Base-by-base conservation (phyloP, 2,329 filamentous ascomycete species). In the Cladosporium sp. region DNA sequence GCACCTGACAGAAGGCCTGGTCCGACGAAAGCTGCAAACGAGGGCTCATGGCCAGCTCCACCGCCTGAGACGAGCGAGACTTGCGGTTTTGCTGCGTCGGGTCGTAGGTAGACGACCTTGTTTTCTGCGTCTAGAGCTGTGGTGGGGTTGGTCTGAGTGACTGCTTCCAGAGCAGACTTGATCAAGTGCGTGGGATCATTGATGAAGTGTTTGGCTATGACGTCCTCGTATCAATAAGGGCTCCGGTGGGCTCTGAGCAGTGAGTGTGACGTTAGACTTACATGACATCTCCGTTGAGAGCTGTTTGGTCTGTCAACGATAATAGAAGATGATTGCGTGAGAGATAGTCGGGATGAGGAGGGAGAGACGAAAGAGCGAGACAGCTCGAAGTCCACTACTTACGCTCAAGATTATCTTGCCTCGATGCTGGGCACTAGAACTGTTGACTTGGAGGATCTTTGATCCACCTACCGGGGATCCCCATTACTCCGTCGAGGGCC, bases 41-140 rank as follows among this genome's bases (percentile, higher is more conserved):
- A 87, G 19, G 91, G 91, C 68, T 96, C 91, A 66, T 96, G 91
- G 61, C 91, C 91, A 16, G 85, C 87, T 52, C 92, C 92, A 59
- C 92, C 92, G 58, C 92, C 92, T 2, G 87, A 91, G 60, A 97
- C 78, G 64, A 96, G 78, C 53, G 88, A 88, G 42, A 95, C 89
- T 64, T 88, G 69, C 13, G 77, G 68, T 31, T 71, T 66, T 31
- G 65, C 67, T n/a, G 76, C 59, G 55, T 71, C 70, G 18, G 82
- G 85, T 14, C 86, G 81, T 52, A 82, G 81, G 74, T 93, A 95
- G 64, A 95, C 72, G 63, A 95, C 86, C 70, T 95, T 96, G 74
- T 95, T 87, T 48, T 82, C 75, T 31, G 74, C 70, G 68, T 96
- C 90, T 61, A 93, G 80, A 48, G 86, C 85, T 19, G 95, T 75